phyloP scores from a whole-genome alignment of 768 basidiomycete genomes.

The Exidia glandulosa region DNA sequence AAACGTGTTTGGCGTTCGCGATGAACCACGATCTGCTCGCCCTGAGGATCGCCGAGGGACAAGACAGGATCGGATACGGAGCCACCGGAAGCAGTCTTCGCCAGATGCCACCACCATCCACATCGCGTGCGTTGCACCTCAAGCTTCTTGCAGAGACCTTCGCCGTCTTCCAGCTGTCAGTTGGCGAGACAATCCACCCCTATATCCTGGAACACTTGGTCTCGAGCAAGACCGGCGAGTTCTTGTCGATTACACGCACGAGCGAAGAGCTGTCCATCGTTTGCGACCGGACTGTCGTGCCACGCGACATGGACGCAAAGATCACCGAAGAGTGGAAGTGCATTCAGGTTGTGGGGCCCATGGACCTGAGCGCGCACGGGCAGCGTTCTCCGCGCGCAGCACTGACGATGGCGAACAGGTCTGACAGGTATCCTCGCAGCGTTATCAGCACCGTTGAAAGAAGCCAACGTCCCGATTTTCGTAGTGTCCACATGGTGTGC shows the following conservation, averaged over 20 bases:
- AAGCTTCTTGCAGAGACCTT: slow-evolving; percentile 32
- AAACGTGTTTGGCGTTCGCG: too few relatives aligned
- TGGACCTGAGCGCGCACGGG: slow-evolving; percentile 47
- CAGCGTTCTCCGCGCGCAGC: background rate
- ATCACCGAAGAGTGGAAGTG: slow-evolving; percentile 33
- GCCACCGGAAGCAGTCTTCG: too few relatives aligned
- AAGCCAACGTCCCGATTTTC: slow-evolving; percentile 43
- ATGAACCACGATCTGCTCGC: too few relatives aligned
- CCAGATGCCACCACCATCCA: slow-evolving; percentile 32
- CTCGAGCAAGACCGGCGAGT: slow-evolving; percentile 16
- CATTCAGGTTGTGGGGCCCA: slow-evolving; percentile 53
- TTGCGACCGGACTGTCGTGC: slow-evolving; percentile 26
- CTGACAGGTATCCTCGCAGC: slow-evolving; percentile 47
- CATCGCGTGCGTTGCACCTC: slow-evolving; percentile 38
- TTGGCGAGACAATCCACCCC: slow-evolving; percentile 22
- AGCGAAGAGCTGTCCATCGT: slow-evolving; percentile 51
- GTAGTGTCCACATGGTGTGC: slow-evolving; percentile 52
- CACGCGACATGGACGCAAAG: slow-evolving; percentile 22
- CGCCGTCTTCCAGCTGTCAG: slow-evolving; percentile 34
- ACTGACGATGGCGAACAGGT: slow-evolving; percentile 19
- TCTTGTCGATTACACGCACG: slow-evolving; percentile 50
- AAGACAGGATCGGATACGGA: too few relatives aligned
- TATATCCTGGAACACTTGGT: slow-evolving; percentile 16
- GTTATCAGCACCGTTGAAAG: slow-evolving; percentile 42
- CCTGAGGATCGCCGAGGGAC: too few relatives aligned